Conservation (phyloP, 192 early-diverging fungal species). For the Coemansia furcata region DNA sequence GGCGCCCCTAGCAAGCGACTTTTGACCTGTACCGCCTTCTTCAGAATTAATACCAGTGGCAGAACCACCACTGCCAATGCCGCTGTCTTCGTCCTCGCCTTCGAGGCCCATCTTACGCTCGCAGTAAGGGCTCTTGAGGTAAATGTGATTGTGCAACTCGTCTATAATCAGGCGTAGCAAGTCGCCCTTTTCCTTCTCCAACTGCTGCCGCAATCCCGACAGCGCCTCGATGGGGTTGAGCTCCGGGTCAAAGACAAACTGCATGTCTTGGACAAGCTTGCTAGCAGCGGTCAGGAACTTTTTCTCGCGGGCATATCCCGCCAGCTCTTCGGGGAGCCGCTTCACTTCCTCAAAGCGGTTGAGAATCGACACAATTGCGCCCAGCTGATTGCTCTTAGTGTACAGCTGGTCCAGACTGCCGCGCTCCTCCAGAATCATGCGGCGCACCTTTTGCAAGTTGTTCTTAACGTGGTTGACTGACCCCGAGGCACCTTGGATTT, state of each 20-base stretch:
- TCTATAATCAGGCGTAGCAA: constrained; percentile 64
- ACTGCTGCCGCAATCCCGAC: constrained; percentile 61
- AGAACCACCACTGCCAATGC: background rate
- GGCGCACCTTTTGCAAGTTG: constrained; percentile 63
- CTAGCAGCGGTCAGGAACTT: constrained; percentile 68
- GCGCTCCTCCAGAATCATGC: constrained; percentile 61
- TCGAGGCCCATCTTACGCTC: constrained; percentile 55
- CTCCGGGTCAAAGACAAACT: constrained; percentile 61
- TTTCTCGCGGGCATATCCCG: constrained; percentile 59
- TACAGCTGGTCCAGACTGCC: constrained; percentile 69
- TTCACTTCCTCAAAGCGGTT: constrained; percentile 71
- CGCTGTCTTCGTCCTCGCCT: constrained; percentile 38
- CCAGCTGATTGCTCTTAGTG: constrained; percentile 71
- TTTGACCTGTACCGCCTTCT: background rate
- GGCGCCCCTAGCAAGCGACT: background rate
- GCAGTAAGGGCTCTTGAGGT: constrained; percentile 75
- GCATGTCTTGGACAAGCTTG: constrained; percentile 61
- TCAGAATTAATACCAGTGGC: background rate
- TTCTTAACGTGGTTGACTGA: constrained; percentile 63
- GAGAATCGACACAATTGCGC: constrained; percentile 74
- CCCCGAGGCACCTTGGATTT: constrained; percentile 64
- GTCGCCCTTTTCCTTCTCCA: constrained; percentile 54
- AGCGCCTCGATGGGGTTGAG: constrained; percentile 70
- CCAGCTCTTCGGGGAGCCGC: constrained; percentile 63
- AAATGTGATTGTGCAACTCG: constrained; percentile 75